Conservation (phyloP, 2,329 filamentous ascomycete genomes). For the Aureobasidium pullulans region DNA sequence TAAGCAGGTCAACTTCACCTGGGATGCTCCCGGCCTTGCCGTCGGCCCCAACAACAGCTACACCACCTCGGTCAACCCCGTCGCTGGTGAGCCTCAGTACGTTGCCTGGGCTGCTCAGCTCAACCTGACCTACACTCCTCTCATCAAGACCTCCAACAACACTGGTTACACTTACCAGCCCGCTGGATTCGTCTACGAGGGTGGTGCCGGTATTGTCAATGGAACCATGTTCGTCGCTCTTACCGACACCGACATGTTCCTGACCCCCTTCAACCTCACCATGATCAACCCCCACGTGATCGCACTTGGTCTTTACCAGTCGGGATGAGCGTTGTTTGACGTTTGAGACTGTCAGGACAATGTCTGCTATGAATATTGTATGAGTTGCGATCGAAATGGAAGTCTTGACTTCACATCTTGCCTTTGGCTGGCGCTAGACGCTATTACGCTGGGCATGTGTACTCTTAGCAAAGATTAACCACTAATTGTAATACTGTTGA, state of each 20-base stretch:
- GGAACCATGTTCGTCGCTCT: slow-evolving; percentile 73
- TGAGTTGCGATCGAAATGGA: not conserved
- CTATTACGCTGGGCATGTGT: not conserved
- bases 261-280: slow-evolving; percentile 70
- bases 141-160: slow-evolving; percentile 58
- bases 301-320: slow-evolving; percentile 68
- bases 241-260: slow-evolving; percentile 58
- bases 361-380: not conserved
- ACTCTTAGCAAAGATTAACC: slow-evolving; percentile 10
- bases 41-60: slow-evolving; percentile 81
- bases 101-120: slow-evolving; percentile 73
- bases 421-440: not conserved
- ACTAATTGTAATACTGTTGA: slow-evolving; percentile 4
- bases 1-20: slow-evolving; percentile 61
- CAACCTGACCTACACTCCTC: slow-evolving; percentile 44
- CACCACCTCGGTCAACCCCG: slow-evolving; percentile 47
- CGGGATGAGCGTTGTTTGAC: slow-evolving; percentile 48
- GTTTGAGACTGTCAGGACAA: not conserved
- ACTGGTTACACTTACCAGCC: slow-evolving; percentile 67
- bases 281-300: slow-evolving; percentile 70
- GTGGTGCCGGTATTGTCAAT: slow-evolving; percentile 63
- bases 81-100: slow-evolving; percentile 53
- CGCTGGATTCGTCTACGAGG: slow-evolving; percentile 57
- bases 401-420: not conserved
- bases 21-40: slow-evolving; percentile 61